These are phyloP conservation scores for Cutaneotrichosporon spelunceum DNA, from an alignment of 1,284 basidiomycete genomes.

Conservation along the genomic window DNA sequence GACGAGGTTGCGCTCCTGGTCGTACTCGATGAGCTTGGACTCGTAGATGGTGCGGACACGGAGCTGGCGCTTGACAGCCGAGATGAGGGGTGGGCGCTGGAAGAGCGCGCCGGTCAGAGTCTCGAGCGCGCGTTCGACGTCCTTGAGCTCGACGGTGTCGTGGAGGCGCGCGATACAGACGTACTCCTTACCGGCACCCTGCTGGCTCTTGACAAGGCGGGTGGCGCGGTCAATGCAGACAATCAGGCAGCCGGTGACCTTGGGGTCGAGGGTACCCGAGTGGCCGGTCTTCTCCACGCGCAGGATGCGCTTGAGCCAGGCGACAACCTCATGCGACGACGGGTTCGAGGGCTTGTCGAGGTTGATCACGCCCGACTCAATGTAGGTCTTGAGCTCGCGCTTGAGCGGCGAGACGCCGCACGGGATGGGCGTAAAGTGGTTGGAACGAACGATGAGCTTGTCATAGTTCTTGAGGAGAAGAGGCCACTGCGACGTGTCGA, in stretches of 20 bases:
- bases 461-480: slow-evolving; percentile 98
- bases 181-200: slow-evolving; percentile 84
- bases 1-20: slow-evolving; percentile 93
- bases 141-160: slow-evolving; percentile 74
- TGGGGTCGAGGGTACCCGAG: slow-evolving; percentile 96
- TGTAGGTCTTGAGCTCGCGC: slow-evolving; percentile 83
- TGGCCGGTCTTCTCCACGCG: slow-evolving; percentile 96
- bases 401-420: slow-evolving; percentile 71
- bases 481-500: slow-evolving; percentile 97
- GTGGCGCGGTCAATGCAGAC: slow-evolving; percentile 99
- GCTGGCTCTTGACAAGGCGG: slow-evolving; percentile 76
- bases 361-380: slow-evolving; percentile 92
- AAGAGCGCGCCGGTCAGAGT: slow-evolving; percentile 98
- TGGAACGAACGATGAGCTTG: slow-evolving; percentile 87
- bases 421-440: slow-evolving; percentile 98
- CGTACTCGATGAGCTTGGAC: slow-evolving; percentile 93
- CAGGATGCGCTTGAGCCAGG: slow-evolving; percentile 94
- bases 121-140: slow-evolving; percentile 88
- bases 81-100: slow-evolving; percentile 97
- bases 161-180: slow-evolving; percentile 94
- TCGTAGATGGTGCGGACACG: slow-evolving; percentile 98
- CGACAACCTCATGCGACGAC: slow-evolving; percentile 99
- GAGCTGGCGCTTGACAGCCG: slow-evolving; percentile 97
- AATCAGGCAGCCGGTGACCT: slow-evolving; percentile 97
- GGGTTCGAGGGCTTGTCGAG: slow-evolving; percentile 99